A percentile compares a stretch with the other conserved stretches of the same genome.
These are phyloP conservation scores for Paramyrothecium sp. DNA, from an alignment of 2,329 filamentous ascomycete species.

Conservation along the genomic window DNA sequence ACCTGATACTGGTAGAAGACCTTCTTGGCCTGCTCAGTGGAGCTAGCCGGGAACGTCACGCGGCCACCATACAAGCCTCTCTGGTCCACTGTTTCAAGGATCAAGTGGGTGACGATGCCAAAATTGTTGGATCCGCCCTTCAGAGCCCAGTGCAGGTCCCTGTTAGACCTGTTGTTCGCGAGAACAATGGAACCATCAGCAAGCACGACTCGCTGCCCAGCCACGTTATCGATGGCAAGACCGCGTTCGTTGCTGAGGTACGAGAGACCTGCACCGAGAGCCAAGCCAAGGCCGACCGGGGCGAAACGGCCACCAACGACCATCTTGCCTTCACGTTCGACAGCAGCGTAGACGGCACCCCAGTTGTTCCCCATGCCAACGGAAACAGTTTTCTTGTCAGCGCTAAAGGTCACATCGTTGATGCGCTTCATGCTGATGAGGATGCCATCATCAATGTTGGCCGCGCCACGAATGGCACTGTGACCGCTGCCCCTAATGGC, in stretches of 20 bases:
- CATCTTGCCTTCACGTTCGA: slow-evolving; percentile 8
- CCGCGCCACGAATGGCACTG: slow-evolving; percentile 11
- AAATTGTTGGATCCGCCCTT: neutral
- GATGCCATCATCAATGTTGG: slow-evolving; percentile 12
- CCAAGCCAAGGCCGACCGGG: slow-evolving; percentile 10
- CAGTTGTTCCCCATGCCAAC: slow-evolving; percentile 9
- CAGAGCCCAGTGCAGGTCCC: neutral
- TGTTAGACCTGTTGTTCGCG: neutral
- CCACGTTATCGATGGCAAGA: neutral
- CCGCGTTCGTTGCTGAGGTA: neutral
- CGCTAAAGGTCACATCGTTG: slow-evolving; percentile 2
- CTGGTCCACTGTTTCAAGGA: neutral
- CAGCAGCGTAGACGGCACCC: slow-evolving; percentile 6
- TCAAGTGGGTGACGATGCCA: neutral
- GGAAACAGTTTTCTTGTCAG: slow-evolving; percentile 2
- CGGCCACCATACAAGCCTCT: neutral
- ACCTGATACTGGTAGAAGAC: slow-evolving; percentile 2
- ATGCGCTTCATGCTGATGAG: slow-evolving; percentile 11
- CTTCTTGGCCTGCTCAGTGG: neutral
- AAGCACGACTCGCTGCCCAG: neutral
- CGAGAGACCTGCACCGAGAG: neutral
- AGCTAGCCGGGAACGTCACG: neutral
- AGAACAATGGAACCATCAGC: neutral
- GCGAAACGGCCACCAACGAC: slow-evolving; percentile 9
- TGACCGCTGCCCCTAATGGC: slow-evolving; percentile 11